A percentile compares a stretch with the other conserved stretches of the same genome.
Conservation (phyloP, 2,329 filamentous ascomycete genomes). For the Paraconiothyrium brasiliense region DNA sequence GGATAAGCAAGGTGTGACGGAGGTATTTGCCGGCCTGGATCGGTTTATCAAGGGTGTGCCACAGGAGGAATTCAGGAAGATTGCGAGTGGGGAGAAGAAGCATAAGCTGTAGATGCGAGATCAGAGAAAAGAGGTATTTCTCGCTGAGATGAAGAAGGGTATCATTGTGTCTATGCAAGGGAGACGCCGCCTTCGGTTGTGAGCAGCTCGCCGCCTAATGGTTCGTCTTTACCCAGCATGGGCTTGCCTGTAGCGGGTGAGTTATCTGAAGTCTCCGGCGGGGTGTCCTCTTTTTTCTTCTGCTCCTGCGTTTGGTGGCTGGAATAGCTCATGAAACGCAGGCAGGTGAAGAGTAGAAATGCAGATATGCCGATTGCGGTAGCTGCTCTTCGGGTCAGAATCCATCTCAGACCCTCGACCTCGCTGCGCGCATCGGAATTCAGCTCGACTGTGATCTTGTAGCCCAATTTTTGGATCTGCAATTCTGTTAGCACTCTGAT, state of each 20-base stretch:
- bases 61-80: conserved; percentile 86
- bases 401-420: conserved; percentile 91
- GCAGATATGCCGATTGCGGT: conserved; percentile 63
- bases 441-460: conserved; percentile 90
- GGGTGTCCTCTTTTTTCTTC: conserved; percentile 40
- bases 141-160: background rate
- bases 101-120: conserved; percentile 79
- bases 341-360: conserved; percentile 54
- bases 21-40: conserved; percentile 87
- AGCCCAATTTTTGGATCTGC: conserved; percentile 91
- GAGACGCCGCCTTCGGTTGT: conserved; percentile 44
- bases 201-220: conserved; percentile 43
- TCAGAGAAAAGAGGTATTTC: too few species aligned
- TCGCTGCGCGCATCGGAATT: conserved; percentile 92
- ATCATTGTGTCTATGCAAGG: conserved; percentile 34
- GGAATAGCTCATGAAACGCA: conserved; percentile 53
- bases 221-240: conserved; percentile 26
- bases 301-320: conserved; percentile 51
- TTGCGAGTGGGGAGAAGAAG: conserved; percentile 88
- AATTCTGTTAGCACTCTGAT: conserved; percentile 21
- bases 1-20: conserved; percentile 79
- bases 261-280: conserved; percentile 26
- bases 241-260: conserved; percentile 16
- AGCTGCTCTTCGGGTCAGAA: conserved; percentile 73
- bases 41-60: conserved; percentile 82